Conservation (phyloP, 2,329 filamentous ascomycete genomes). For the Kalmusia sp. region DNA sequence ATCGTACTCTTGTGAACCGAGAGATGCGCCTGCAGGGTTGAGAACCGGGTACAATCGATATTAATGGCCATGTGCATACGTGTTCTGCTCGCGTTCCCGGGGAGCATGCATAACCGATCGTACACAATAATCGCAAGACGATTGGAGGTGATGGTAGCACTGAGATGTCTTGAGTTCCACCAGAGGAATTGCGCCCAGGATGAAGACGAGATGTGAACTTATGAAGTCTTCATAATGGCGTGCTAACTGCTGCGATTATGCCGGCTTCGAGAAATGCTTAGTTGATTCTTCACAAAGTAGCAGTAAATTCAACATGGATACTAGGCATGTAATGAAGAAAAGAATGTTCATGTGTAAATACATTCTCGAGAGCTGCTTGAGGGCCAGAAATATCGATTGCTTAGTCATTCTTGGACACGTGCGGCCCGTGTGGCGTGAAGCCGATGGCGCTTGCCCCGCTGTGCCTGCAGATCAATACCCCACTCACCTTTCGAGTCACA, state of each 20-base stretch:
- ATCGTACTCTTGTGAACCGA: slow-evolving; percentile 4
- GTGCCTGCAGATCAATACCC: slow-evolving; percentile 5
- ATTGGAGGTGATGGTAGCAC: background rate
- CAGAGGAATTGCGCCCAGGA: background rate
- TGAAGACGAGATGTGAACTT: background rate
- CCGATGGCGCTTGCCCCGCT: slow-evolving; percentile 4
- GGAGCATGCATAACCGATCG: slow-evolving; percentile 10
- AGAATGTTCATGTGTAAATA: too few species aligned
- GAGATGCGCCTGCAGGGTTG: slow-evolving; percentile 21
- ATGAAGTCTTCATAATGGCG: background rate
- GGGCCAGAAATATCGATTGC: background rate
- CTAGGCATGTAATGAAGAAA: too few species aligned
- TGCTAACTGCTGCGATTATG: too few species aligned
- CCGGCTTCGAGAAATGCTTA: too few species aligned
- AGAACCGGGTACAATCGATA: slow-evolving; percentile 10
- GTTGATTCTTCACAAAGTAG: too few species aligned
- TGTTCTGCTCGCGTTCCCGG: slow-evolving; percentile 10
- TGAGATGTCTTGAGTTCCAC: slow-evolving; percentile 12
- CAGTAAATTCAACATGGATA: too few species aligned
- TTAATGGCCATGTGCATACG: slow-evolving; percentile 19
- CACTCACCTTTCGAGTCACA: slow-evolving; percentile 12
- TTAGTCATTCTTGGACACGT: slow-evolving; percentile 5
- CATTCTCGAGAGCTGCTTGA: background rate
- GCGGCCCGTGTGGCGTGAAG: slow-evolving; percentile 9
- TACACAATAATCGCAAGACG: slow-evolving; percentile 15